Evolutionary conservation across 345 rosid species (phyloP).

Genomic region (Noccaea bulbosa): DNA sequence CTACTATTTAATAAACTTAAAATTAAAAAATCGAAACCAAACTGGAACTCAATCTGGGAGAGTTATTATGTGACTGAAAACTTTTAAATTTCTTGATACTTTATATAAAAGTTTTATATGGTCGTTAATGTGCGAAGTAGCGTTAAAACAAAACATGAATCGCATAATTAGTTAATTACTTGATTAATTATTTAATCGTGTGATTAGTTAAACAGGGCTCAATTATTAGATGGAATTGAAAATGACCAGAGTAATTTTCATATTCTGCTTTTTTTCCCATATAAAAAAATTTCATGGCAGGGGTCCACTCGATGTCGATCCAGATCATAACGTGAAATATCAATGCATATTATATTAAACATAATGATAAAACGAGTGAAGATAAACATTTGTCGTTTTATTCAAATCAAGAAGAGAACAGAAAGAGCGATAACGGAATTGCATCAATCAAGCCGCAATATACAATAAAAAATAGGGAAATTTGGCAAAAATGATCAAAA

Average conservation of each 20-base stretch:
- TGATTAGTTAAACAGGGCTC: neutral
- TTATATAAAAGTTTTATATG: neutral
- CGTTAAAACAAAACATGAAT: neutral
- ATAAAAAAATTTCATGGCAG: neutral
- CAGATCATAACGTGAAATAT: constrained; percentile 20
- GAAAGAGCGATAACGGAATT: constrained; percentile 4
- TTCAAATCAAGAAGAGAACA: constrained; percentile 7
- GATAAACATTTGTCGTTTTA: constrained; percentile 34
- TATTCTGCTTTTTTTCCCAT: neutral
- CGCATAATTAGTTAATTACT: neutral
- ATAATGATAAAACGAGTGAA: constrained; percentile 13
- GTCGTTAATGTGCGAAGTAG: neutral
- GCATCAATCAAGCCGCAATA: constrained; percentile 40
- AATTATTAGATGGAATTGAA: constrained; percentile 15
- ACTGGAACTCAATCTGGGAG: neutral
- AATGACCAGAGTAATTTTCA: neutral
- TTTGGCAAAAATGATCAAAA: too few relatives aligned
- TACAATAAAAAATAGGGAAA: constrained; percentile 22
- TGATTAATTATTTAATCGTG: neutral
- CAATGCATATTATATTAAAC: constrained; percentile 23
- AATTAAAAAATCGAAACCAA: neutral
- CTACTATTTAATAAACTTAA: neutral
- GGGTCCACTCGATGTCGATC: constrained; percentile 40
- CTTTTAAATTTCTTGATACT: neutral
- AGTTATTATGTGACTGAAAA: too few relatives aligned